phyloP scores from a whole-genome alignment of 352 stramenopile genomes.

The Blastocystis sp. region DNA sequence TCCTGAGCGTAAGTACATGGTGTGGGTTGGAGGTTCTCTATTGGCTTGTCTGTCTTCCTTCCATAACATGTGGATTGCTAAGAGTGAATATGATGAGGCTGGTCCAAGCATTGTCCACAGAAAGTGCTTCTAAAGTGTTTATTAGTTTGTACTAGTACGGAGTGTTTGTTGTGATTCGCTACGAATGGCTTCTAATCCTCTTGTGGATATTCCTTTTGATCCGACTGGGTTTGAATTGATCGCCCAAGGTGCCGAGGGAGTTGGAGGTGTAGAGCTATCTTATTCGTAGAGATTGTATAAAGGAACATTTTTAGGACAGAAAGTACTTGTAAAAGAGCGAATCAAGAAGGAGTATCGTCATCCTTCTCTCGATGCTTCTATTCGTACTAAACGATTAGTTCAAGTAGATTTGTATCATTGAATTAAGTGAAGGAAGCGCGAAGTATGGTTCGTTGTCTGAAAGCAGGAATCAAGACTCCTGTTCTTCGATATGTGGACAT shows the following conservation, averaged over 20 bases:
- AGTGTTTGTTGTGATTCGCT: not conserved
- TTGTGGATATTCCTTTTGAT: conserved; percentile 16
- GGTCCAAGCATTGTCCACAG: conserved; percentile 88
- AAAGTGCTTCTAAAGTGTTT: conserved; percentile 82
- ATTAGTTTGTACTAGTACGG: not conserved
- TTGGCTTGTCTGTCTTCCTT: conserved; percentile 88
- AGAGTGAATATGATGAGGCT: conserved; percentile 91
- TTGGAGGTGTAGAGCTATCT: not conserved
- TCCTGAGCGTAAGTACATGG: too few species aligned
- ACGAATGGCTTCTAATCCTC: not conserved
- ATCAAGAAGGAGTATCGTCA: conserved; percentile 68
- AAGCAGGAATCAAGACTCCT: conserved; percentile 66
- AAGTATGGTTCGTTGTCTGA: conserved; percentile 64
- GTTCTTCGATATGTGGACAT: conserved; percentile 66
- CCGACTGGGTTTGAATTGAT: conserved; percentile 25
- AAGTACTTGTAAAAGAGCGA: conserved; percentile 68
- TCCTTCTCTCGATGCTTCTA: conserved; percentile 66
- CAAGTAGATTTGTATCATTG: not conserved
- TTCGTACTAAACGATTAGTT: conserved; percentile 66
- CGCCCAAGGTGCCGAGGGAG: conserved; percentile 59
- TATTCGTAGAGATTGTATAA: conserved; percentile 50
- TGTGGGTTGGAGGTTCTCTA: conserved; percentile 93
- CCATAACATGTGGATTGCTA: conserved; percentile 94
- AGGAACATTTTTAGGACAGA: conserved; percentile 65
- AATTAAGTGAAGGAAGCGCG: conserved; percentile 65